Percentiles rank a stretch among this genome's conserved stretches.
Evolutionary conservation across 805 yeast species (phyloP).

Genomic region (Candida quercuum): DNA sequence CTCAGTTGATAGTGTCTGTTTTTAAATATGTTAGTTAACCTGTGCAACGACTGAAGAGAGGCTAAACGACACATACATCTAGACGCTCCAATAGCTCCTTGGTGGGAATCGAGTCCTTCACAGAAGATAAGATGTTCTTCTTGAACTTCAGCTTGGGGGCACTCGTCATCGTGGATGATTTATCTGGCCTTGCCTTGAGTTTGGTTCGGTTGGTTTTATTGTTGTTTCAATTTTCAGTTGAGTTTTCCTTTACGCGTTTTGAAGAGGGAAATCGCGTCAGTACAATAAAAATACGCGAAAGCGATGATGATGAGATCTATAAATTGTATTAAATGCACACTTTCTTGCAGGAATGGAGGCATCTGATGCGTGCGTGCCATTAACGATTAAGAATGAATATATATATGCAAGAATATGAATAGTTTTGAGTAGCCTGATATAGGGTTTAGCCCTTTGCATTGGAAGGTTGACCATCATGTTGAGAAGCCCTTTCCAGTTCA

Average conservation of each 20-base stretch:
- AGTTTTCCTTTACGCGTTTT: background rate
- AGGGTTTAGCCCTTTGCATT: no score
- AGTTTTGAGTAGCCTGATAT: no score
- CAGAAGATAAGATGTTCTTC: conserved; percentile 49
- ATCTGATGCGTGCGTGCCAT: no score
- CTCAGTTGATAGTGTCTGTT: conserved; percentile 52
- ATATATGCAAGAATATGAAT: no score
- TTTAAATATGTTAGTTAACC: conserved; percentile 14
- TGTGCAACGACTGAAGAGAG: background rate
- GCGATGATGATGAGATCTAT: no score
- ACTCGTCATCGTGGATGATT: conserved; percentile 19
- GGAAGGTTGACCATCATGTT: no score
- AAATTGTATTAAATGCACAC: no score
- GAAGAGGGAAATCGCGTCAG: no score
- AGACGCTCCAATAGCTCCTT: conserved; percentile 57
- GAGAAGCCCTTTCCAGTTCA: no score
- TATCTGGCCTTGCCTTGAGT: background rate
- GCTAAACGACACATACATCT: conserved; percentile 24
- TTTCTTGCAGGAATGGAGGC: no score
- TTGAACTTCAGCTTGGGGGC: conserved; percentile 30
- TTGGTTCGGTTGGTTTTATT: background rate
- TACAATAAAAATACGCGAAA: no score
- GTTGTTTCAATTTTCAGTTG: background rate
- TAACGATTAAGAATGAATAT: no score
- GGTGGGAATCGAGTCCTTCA: conserved; percentile 50